A percentile compares a stretch with the other conserved stretches of the same genome.
These are phyloP conservation scores for Lactifluus hygrophoroides DNA, from an alignment of 768 basidiomycete species.

Conservation along the genomic window DNA sequence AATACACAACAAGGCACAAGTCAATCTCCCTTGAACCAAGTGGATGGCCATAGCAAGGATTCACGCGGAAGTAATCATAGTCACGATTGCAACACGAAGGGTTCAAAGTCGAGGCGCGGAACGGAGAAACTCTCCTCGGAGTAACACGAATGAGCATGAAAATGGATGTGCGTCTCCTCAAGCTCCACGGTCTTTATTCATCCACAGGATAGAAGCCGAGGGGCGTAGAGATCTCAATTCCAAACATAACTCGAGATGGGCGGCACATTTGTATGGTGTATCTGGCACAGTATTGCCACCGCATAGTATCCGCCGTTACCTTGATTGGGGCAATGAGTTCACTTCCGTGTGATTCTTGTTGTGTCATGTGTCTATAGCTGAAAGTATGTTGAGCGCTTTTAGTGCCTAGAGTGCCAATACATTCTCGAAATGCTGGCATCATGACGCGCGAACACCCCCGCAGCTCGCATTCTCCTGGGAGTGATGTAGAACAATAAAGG, in stretches of 20 bases:
- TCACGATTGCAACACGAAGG: neutral
- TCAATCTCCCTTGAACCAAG: conserved; percentile 3
- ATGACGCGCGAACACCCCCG: conserved; percentile 14
- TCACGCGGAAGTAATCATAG: neutral
- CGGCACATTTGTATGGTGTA: neutral
- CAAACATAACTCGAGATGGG: neutral
- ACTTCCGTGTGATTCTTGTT: conserved; percentile 5
- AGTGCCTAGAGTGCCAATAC: conserved; percentile 14
- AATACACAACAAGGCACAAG: conserved; percentile 4
- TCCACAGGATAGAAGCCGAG: neutral
- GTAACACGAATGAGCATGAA: neutral
- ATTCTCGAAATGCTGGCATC: conserved; percentile 12
- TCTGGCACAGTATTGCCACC: conserved; percentile 10
- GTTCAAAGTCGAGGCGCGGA: neutral
- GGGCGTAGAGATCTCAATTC: neutral
- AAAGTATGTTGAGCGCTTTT: conserved; percentile 11
- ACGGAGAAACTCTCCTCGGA: neutral
- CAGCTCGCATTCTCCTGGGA: conserved; percentile 3
- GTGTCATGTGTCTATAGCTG: conserved; percentile 14
- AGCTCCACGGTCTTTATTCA: neutral
- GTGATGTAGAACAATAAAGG: conserved; percentile 18
- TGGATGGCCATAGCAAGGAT: neutral
- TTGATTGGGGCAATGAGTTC: conserved; percentile 4
- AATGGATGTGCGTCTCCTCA: neutral
- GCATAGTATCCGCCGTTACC: conserved; percentile 8